phyloP scores from a whole-genome alignment of 768 basidiomycete genomes.

The Phlegmacium glaucopus region DNA sequence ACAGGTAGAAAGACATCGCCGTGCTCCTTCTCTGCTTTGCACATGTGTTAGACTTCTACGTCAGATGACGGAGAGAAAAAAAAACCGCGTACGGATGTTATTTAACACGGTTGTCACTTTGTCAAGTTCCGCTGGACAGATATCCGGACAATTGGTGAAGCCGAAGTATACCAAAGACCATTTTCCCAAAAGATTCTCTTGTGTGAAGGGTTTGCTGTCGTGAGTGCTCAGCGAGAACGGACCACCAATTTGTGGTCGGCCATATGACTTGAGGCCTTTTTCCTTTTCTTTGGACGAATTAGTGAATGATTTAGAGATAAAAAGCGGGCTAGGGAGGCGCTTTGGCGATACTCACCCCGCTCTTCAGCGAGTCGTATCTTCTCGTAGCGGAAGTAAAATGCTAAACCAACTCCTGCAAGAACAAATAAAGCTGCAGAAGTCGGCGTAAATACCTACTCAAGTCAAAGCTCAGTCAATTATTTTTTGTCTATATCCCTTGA shows the following conservation, averaged over 20 bases:
- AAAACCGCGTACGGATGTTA: slow-evolving; percentile 55
- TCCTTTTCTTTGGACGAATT: slow-evolving; percentile 57
- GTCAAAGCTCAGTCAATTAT: background rate
- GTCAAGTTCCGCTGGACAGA: slow-evolving; percentile 97
- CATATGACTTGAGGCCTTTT: slow-evolving; percentile 66
- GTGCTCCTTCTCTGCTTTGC: slow-evolving; percentile 55
- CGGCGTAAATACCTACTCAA: slow-evolving; percentile 84
- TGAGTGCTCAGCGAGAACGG: slow-evolving; percentile 77
- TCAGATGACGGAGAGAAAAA: background rate
- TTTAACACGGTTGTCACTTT: slow-evolving; percentile 83
- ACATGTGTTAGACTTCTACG: background rate
- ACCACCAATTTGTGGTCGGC: slow-evolving; percentile 87
- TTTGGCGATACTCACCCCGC: slow-evolving; percentile 52
- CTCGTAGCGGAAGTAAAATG: slow-evolving; percentile 85
- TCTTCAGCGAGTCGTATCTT: slow-evolving; percentile 75
- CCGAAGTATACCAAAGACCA: slow-evolving; percentile 96
- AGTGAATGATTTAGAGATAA: background rate
- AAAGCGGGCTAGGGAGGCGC: slow-evolving; percentile 1
- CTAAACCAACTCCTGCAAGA: slow-evolving; percentile 76
- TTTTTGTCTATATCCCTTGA: background rate
- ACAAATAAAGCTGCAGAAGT: slow-evolving; percentile 80
- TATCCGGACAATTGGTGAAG: slow-evolving; percentile 99
- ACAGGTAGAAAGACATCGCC: slow-evolving; percentile 80
- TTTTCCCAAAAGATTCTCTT: slow-evolving; percentile 80
- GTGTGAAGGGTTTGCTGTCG: slow-evolving; percentile 68